Conservation (phyloP, 768 basidiomycete species). For the Gloeophyllum trabeum region DNA sequence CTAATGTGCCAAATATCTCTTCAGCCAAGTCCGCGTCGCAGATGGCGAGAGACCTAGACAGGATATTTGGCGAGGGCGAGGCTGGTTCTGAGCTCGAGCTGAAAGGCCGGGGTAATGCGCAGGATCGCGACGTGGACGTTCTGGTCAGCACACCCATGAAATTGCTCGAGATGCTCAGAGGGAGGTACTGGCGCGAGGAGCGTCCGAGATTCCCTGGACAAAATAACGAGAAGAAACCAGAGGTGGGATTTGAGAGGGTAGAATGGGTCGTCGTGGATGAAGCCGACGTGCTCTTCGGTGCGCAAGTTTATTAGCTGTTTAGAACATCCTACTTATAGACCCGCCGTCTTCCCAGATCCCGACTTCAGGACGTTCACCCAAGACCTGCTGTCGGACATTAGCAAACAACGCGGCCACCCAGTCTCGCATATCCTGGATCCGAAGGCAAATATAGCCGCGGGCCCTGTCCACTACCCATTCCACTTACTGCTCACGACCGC, state of each 20-base stretch:
- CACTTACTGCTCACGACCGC: slow-evolving; percentile 76
- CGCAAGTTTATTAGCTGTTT: slow-evolving; percentile 10
- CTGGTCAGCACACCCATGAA: slow-evolving; percentile 58
- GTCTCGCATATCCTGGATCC: slow-evolving; percentile 20
- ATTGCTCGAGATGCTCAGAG: slow-evolving; percentile 46
- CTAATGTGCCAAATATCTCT: slow-evolving; percentile 27
- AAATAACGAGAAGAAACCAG: slow-evolving; percentile 26
- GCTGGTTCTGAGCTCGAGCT: slow-evolving; percentile 17
- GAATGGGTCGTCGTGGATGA: slow-evolving; percentile 92
- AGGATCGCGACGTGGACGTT: slow-evolving; percentile 31
- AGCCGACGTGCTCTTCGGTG: slow-evolving; percentile 84
- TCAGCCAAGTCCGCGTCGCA: slow-evolving; percentile 31
- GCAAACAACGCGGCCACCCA: slow-evolving; percentile 42
- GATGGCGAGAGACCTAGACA: slow-evolving; percentile 24
- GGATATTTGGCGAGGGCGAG: slow-evolving; percentile 6
- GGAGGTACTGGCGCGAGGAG: slow-evolving; percentile 39
- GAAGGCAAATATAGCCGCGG: not conserved
- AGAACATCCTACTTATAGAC: not conserved
- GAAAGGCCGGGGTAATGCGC: slow-evolving; percentile 10
- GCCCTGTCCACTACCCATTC: slow-evolving; percentile 50
- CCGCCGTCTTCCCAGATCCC: slow-evolving; percentile 47
- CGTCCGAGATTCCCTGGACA: slow-evolving; percentile 8
- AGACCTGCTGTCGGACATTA: slow-evolving; percentile 59
- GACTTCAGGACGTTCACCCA: slow-evolving; percentile 75
- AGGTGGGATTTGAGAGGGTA: slow-evolving; percentile 54